phyloP scores from a whole-genome alignment of 2,329 filamentous ascomycete species.

The Cladosporium velox region DNA sequence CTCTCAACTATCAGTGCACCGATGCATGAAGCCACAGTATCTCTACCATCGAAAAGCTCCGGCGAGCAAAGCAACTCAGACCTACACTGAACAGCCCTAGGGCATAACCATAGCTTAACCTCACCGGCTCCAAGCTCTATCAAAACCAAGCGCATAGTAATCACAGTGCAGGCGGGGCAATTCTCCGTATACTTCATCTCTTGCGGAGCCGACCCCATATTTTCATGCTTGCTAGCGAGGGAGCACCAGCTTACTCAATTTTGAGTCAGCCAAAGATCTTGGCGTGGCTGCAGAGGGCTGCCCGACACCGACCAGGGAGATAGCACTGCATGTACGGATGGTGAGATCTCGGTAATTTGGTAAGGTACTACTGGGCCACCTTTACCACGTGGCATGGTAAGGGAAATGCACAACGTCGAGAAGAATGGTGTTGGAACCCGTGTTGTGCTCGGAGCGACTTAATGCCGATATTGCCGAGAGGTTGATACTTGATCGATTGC shows the following conservation, averaged over 20 bases:
- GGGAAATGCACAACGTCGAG: not conserved
- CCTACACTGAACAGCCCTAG: not conserved
- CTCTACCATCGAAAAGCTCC: not conserved
- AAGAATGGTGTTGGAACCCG: not conserved
- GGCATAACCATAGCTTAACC: not conserved
- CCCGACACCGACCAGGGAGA: not conserved
- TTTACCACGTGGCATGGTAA: not conserved
- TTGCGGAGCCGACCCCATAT: not conserved
- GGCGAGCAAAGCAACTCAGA: not conserved
- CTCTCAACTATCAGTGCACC: not conserved
- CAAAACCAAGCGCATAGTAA: conserved; percentile 2
- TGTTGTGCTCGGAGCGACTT: not conserved
- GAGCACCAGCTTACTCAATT: conserved; percentile 1
- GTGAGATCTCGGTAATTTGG: not conserved
- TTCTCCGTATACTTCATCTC: not conserved
- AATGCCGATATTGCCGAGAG: not conserved
- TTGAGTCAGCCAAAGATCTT: conserved; percentile 15
- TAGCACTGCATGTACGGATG: not conserved
- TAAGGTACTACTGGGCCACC: not conserved
- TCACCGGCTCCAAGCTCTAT: not conserved
- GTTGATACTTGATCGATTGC: not conserved
- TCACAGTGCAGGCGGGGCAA: not conserved
- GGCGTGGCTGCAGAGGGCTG: not conserved
- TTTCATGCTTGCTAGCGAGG: too few species aligned
- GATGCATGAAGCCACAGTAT: not conserved